Base-by-base conservation (phyloP, 2,329 filamentous ascomycete genomes). In the Monosporascus sp. region DNA sequence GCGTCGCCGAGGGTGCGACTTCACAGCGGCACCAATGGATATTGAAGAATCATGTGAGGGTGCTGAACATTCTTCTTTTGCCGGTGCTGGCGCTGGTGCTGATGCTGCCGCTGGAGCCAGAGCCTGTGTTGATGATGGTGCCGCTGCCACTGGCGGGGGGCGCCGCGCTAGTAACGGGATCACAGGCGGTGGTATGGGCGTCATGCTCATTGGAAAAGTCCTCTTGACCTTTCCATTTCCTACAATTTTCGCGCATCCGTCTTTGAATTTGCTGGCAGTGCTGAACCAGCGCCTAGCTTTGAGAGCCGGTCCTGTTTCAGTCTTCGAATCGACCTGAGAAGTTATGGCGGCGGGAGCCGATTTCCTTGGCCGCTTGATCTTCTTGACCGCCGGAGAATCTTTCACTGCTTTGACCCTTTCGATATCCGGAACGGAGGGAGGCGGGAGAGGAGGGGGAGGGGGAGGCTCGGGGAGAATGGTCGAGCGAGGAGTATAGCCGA, bases 11-110 rank as follows among this genome's bases (percentile, higher is more conserved):
- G 72, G 72, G 39, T 77, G 74, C 9, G 68, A 67, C 61, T 82
- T 82, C 53, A 82, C 78, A 1, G 77, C 75, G 8, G 73, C 70
- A 4, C 75, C 65, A n/a, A 82, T 81, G 3, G 79, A 80, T 53
- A 65, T 73, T 11, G 51, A 50, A 9, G 55, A 47, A 8, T 39
- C 35, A 35, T 54, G 52, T 24, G 54, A 44, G 14, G 52, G 45
- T 8, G 51, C 59, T 57, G n/a, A 24, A 50, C 43, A 25, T 47
- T 44, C 50, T 27, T 25, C 53, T 11, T 50, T 52, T 5, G 58
- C 55, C 11, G 41, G 43, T 8, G 31, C 31, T 35, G 39, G 9
- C 18, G 22, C n/a, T 18, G 24, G 22, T 11, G n/a, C 38, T 14
- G 17, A 17, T 35, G 24, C 31, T 8, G 24, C 15, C 24, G 24